Conservation (phyloP, 129 eudicot genomes). For the Sambucus nigra region DNA sequence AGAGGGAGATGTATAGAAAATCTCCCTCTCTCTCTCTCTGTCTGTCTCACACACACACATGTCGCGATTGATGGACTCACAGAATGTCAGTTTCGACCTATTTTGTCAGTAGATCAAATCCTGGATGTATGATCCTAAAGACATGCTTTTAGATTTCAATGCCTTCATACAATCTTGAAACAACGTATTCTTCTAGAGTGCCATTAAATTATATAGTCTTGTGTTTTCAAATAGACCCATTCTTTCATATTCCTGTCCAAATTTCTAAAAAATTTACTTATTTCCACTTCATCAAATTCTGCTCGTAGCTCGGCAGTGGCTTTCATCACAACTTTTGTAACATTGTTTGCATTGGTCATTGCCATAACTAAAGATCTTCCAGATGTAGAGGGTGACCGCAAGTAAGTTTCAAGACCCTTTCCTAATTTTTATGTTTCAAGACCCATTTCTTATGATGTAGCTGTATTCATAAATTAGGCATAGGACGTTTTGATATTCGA, state of each 20-base stretch:
- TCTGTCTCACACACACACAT: background rate
- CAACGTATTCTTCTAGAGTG: background rate
- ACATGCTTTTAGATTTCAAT: background rate
- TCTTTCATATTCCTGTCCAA: background rate
- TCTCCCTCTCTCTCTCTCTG: background rate
- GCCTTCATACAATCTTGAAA: background rate
- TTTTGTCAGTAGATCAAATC: background rate
- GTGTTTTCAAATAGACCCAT: background rate
- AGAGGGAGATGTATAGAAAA: background rate
- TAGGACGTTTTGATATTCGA: too few species aligned
- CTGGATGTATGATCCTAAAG: background rate
- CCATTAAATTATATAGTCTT: background rate
- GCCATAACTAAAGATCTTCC: conserved; percentile 99
- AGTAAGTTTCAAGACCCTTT: conserved; percentile 67
- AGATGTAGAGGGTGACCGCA: conserved; percentile 94
- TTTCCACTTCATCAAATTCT: conserved; percentile 2
- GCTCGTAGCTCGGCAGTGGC: conserved; percentile 82
- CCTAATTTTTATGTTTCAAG: too few species aligned
- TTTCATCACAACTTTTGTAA: conserved; percentile 92
- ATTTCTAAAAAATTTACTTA: background rate
- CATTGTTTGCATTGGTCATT: conserved; percentile 92
- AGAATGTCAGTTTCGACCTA: background rate
- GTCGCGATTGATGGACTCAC: background rate
- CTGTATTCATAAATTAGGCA: too few species aligned
- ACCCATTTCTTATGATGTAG: too few species aligned